Percentiles rank a stretch among this genome's conserved stretches.
Conservation (phyloP, 768 basidiomycete genomes). For the Russula vinacea region DNA sequence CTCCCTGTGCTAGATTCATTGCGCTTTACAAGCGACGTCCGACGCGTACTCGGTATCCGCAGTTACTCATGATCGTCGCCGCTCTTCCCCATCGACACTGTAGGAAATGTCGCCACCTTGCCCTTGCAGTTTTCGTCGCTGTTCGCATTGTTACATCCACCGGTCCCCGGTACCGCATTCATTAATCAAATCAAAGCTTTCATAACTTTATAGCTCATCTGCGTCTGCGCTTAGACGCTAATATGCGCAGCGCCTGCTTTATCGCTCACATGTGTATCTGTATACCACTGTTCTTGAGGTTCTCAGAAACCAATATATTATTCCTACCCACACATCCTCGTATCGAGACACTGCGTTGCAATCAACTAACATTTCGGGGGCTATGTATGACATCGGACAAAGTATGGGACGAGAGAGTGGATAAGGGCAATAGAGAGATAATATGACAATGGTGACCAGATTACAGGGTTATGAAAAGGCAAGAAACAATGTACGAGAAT, state of each 20-base stretch:
- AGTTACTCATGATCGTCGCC: conserved; percentile 42
- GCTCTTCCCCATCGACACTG: neutral
- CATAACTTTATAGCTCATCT: conserved; percentile 27
- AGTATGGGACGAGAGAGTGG: conserved; percentile 11
- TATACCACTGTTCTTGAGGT: conserved; percentile 26
- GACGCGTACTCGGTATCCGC: conserved; percentile 80
- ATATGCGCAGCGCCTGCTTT: conserved; percentile 25
- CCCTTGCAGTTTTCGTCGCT: conserved; percentile 3
- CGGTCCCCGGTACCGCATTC: conserved; percentile 12
- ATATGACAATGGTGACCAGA: conserved; percentile 25
- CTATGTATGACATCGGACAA: conserved; percentile 22
- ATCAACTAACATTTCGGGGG: conserved; percentile 15
- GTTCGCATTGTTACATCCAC: conserved; percentile 15
- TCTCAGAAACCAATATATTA: conserved; percentile 21
- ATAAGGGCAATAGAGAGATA: conserved; percentile 21
- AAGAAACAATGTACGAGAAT: neutral
- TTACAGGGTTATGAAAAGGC: conserved; percentile 24
- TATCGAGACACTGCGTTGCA: conserved; percentile 17
- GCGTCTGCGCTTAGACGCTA: conserved; percentile 23
- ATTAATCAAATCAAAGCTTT: conserved; percentile 16
- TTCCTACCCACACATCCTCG: conserved; percentile 5
- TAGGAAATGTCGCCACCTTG: neutral
- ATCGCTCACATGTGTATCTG: conserved; percentile 28
- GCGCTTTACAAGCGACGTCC: conserved; percentile 93
- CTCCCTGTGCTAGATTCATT: conserved; percentile 94